These are phyloP conservation scores for Colletotrichum lentis DNA, from an alignment of 2,329 filamentous ascomycete genomes.

Conservation along the genomic window DNA sequence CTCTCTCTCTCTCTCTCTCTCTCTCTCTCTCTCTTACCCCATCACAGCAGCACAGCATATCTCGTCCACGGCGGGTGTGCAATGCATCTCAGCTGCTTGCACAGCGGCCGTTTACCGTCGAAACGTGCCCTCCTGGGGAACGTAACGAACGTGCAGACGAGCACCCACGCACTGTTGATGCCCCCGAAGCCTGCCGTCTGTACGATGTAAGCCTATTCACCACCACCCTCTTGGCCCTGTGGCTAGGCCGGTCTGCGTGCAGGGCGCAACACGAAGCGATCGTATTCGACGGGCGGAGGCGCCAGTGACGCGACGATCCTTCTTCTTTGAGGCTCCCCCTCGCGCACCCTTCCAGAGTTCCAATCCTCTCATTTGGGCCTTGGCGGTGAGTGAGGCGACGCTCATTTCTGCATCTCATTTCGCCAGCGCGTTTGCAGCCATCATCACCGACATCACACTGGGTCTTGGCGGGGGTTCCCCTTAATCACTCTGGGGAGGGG, in stretches of 20 bases:
- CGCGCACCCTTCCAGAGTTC: background rate
- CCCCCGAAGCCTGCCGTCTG: background rate
- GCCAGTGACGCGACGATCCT: constrained; percentile 20
- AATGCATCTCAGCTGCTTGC: background rate
- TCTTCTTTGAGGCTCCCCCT: constrained; percentile 17
- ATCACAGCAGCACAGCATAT: too few species aligned
- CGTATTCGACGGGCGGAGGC: constrained; percentile 17
- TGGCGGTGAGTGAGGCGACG: constrained; percentile 11
- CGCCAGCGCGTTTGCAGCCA: constrained; percentile 13
- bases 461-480: constrained; percentile 29
- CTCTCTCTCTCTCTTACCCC: too few species aligned
- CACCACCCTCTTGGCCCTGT: background rate
- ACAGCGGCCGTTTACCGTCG: background rate
- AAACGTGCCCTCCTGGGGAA: background rate
- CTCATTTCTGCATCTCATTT: constrained; percentile 29
- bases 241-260: constrained; percentile 31
- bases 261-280: constrained; percentile 21
- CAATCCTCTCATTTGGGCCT: constrained; percentile 2
- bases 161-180: too few species aligned
- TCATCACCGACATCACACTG: constrained; percentile 6
- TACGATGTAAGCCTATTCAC: background rate
- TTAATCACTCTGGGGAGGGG: constrained; percentile 15
- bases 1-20: too few species aligned
- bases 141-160: background rate
- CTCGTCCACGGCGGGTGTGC: background rate